phyloP scores from a whole-genome alignment of 78 protist genomes.

The Dictyostelium brefeldianum region DNA sequence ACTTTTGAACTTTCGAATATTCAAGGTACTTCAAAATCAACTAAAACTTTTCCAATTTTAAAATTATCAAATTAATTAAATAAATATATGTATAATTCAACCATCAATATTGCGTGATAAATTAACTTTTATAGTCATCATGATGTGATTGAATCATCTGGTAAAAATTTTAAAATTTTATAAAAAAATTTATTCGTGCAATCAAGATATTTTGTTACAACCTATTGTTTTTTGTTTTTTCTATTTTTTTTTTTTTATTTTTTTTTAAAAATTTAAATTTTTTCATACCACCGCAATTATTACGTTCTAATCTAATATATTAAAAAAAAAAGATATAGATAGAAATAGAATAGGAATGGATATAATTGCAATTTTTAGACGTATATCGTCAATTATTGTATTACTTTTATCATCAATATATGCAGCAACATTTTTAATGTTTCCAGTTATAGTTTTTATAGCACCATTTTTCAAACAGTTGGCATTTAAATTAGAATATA shows the following conservation, averaged over 20 bases:
- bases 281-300: no score
- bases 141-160: no score
- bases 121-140: no score
- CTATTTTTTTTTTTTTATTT: no score
- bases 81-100: no score
- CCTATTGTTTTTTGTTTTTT: no score
- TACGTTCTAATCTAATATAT: background rate
- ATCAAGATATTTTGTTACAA: no score
- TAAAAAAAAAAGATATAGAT: background rate
- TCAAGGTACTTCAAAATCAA: background rate
- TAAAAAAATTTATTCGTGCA: no score
- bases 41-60: conserved; percentile 17
- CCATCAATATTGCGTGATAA: no score
- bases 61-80: background rate
- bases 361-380: background rate
- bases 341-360: no score
- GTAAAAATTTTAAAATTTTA: no score
- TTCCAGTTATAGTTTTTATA: conserved; percentile 12
- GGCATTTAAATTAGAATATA: background rate
- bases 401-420: background rate
- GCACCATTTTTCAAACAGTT: conserved; percentile 24
- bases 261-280: no score
- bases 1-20: background rate
- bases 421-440: conserved; percentile 39
- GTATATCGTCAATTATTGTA: background rate